phyloP scores from a whole-genome alignment of 805 yeast genomes.

The Lipomyces oligophaga region DNA sequence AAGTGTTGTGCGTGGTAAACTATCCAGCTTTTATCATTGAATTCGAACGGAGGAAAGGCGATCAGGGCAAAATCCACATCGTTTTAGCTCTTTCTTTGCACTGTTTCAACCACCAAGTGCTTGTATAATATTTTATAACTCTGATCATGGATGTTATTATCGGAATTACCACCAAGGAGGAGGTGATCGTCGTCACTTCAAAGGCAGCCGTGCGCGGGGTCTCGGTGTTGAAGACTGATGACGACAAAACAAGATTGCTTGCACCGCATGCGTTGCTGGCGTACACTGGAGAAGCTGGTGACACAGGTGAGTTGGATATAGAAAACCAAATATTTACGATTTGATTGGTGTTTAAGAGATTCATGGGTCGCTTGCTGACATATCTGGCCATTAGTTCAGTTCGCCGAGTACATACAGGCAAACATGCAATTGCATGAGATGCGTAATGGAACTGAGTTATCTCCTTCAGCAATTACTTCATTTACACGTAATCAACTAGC shows the following conservation, averaged over 20 bases:
- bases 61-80: no score
- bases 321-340: neutral
- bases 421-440: conserved; percentile 83
- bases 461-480: conserved; percentile 82
- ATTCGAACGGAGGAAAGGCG: no score
- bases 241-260: conserved; percentile 64
- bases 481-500: conserved; percentile 88
- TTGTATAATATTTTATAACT: no score
- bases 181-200: conserved; percentile 88
- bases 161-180: conserved; percentile 78
- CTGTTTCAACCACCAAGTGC: no score
- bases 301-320: conserved; percentile 48
- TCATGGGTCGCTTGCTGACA: conserved; percentile 1
- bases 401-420: conserved; percentile 91
- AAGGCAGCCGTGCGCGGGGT: conserved; percentile 91
- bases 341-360: neutral
- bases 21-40: no score
- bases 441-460: conserved; percentile 76
- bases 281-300: conserved; percentile 94
- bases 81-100: no score
- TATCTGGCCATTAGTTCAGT: conserved; percentile 40
- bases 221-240: conserved; percentile 69
- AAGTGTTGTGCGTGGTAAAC: no score
- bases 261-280: conserved; percentile 80
- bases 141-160: conserved; percentile 85